These are phyloP conservation scores for Apiotrichum akiyoshidainum DNA, from an alignment of 1,284 basidiomycete species.

Conservation along the genomic window DNA sequence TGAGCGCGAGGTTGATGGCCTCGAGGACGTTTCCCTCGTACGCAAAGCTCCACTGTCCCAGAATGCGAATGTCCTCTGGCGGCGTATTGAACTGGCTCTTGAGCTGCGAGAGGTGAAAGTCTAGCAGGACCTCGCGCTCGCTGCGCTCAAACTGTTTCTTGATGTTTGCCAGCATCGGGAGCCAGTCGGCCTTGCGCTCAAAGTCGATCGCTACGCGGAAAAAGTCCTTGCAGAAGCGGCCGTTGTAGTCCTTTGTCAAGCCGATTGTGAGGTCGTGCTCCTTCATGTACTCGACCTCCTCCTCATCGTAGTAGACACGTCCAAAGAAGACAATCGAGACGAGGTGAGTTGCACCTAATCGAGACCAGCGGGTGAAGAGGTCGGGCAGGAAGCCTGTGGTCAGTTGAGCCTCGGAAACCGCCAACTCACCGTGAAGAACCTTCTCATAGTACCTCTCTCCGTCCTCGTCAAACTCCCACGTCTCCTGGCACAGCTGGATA, in stretches of 20 bases:
- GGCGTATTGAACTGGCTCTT: conserved; percentile 16
- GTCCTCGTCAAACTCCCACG: conserved; percentile 96
- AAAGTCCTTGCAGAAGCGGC: conserved; percentile 90
- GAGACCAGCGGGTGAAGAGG: conserved; percentile 76
- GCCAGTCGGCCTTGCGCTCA: conserved; percentile 83
- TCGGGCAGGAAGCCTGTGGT: conserved; percentile 68
- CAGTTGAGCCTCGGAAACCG: conserved; percentile 7
- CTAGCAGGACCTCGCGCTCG: conserved; percentile 78
- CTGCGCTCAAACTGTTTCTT: conserved; percentile 86
- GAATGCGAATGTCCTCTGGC: conserved; percentile 39
- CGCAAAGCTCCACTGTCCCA: conserved; percentile 54
- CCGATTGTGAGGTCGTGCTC: conserved; percentile 56
- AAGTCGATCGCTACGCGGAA: conserved; percentile 91
- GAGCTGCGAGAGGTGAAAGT: conserved; percentile 61
- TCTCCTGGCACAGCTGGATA: conserved; percentile 91
- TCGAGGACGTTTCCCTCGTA: conserved; percentile 94
- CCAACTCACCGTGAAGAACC: conserved; percentile 66
- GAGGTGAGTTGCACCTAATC: conserved; percentile 82
- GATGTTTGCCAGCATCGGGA: conserved; percentile 74
- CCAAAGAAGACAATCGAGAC: conserved; percentile 94
- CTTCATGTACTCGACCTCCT: conserved; percentile 66
- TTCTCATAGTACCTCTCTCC: conserved; percentile 96
- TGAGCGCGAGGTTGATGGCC: conserved; percentile 87
- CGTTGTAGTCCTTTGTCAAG: conserved; percentile 66
- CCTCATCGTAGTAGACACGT: conserved; percentile 83